These are phyloP conservation scores for Ogataea allantospora DNA, from an alignment of 805 yeast genomes.

Conservation along the genomic window DNA sequence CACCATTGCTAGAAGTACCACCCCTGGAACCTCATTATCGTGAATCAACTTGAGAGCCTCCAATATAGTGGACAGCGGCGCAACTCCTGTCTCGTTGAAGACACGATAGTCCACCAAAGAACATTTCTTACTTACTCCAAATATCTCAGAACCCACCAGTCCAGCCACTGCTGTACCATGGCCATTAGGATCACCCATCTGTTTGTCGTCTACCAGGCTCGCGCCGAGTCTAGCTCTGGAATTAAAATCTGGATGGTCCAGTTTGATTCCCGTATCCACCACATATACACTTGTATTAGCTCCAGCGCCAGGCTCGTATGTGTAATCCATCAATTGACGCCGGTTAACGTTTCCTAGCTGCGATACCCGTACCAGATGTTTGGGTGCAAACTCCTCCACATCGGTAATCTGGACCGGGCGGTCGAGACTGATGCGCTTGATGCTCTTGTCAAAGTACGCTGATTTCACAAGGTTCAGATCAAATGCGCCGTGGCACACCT, in stretches of 20 bases:
- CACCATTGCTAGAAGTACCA: conserved; percentile 39
- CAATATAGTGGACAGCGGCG: conserved; percentile 35
- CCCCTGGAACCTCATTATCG: conserved; percentile 32
- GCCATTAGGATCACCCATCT: conserved; percentile 38
- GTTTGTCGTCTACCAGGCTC: conserved; percentile 38
- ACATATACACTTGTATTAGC: conserved; percentile 38
- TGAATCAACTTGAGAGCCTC: conserved; percentile 32
- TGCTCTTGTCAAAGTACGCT: conserved; percentile 35
- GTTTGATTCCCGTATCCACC: conserved; percentile 39
- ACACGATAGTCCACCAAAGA: conserved; percentile 44
- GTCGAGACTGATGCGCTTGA: conserved; percentile 38
- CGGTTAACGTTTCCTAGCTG: conserved; percentile 30
- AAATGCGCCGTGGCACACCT: conserved; percentile 39
- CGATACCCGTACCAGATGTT: conserved; percentile 42
- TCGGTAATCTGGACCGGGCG: conserved; percentile 36
- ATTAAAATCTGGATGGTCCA: conserved; percentile 42
- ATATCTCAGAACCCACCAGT: conserved; percentile 47
- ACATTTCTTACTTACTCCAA: conserved; percentile 51
- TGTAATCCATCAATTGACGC: conserved; percentile 37
- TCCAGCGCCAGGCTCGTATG: conserved; percentile 43
- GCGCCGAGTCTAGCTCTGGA: conserved; percentile 41
- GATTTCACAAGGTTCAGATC: conserved; percentile 29
- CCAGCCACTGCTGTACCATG: conserved; percentile 63
- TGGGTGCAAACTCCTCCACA: conserved; percentile 42
- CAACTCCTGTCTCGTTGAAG: conserved; percentile 37